Percentiles rank a stretch among this genome's conserved stretches.
These are phyloP conservation scores for Trichoderma pleuroti DNA, from an alignment of 2,329 filamentous ascomycete genomes.

Conservation along the genomic window DNA sequence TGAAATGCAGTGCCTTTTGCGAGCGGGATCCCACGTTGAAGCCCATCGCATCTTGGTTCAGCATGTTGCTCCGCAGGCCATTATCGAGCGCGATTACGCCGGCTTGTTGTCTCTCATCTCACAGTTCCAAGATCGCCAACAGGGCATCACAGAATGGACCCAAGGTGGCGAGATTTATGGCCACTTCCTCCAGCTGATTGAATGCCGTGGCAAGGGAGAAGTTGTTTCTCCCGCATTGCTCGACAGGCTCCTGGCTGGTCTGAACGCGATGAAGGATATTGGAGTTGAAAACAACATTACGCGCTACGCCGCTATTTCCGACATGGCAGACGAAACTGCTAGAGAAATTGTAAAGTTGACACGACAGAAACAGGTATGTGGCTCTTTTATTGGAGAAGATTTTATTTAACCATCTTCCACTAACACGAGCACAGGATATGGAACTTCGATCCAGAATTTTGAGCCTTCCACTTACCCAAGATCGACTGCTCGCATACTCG, in stretches of 20 bases:
- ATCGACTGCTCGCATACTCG: conserved; percentile 67
- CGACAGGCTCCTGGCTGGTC: conserved; percentile 53
- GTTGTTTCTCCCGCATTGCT: conserved; percentile 44
- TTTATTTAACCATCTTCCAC: neutral
- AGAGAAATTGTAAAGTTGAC: conserved; percentile 56
- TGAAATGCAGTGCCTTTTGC: conserved; percentile 77
- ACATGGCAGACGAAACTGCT: conserved; percentile 75
- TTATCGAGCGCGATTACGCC: conserved; percentile 78
- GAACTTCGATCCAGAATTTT: conserved; percentile 46
- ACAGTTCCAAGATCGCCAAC: conserved; percentile 63
- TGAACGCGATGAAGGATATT: conserved; percentile 52
- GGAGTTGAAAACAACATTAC: conserved; percentile 49
- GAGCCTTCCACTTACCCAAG: conserved; percentile 65
- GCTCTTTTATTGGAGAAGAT: neutral
- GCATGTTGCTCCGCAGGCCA: conserved; percentile 74
- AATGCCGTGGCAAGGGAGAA: conserved; percentile 41
- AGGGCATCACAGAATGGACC: conserved; percentile 68
- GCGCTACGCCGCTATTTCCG: conserved; percentile 65
- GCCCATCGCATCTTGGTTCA: conserved; percentile 80
- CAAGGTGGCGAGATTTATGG: conserved; percentile 76
- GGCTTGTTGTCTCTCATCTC: conserved; percentile 65
- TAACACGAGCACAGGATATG: conserved; percentile 29
- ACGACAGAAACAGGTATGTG: conserved; percentile 56
- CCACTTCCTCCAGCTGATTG: conserved; percentile 54
- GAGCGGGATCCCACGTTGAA: conserved; percentile 70